Conservation (phyloP, 2,329 filamentous ascomycete species). For the Ophiostoma triangulosporum region DNA sequence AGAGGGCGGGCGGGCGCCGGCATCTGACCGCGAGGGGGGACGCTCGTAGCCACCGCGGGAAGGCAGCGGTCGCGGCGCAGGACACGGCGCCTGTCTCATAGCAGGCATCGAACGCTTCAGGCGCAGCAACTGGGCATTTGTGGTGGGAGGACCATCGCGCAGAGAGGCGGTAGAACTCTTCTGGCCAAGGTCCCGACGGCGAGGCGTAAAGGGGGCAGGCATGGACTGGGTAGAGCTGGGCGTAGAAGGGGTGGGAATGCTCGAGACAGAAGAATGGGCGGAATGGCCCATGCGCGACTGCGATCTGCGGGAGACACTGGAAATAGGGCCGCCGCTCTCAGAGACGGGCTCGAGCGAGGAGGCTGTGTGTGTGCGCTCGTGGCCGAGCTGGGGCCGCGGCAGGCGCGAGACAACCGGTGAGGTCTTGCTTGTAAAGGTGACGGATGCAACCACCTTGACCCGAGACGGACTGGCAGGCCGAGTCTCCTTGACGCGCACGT, state of each 20-base stretch:
- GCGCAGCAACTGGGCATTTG: slow-evolving; percentile 49
- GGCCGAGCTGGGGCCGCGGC: slow-evolving; percentile 55
- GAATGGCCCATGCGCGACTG: slow-evolving; percentile 57
- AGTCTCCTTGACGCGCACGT: slow-evolving; percentile 72
- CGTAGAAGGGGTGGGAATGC: slow-evolving; percentile 47
- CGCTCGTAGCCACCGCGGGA: slow-evolving; percentile 37
- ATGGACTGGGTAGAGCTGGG: slow-evolving; percentile 39
- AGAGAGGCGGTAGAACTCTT: slow-evolving; percentile 41
- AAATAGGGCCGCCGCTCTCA: slow-evolving; percentile 65
- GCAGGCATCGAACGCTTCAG: slow-evolving; percentile 52
- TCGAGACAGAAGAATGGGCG: slow-evolving; percentile 53
- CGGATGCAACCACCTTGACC: slow-evolving; percentile 62
- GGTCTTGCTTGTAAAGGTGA: slow-evolving; percentile 69
- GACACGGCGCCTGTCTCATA: slow-evolving; percentile 38
- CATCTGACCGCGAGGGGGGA: slow-evolving; percentile 45
- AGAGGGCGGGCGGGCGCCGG: slow-evolving; percentile 32
- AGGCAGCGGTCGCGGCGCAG: slow-evolving; percentile 30
- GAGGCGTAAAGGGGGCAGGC: slow-evolving; percentile 42
- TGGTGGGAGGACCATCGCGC: slow-evolving; percentile 49
- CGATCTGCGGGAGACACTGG: slow-evolving; percentile 43
- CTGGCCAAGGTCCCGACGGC: slow-evolving; percentile 43
- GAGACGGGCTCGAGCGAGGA: slow-evolving; percentile 85
- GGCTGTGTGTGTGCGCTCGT: slow-evolving; percentile 53
- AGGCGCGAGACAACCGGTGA: slow-evolving; percentile 50
- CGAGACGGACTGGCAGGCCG: slow-evolving; percentile 56